Evolutionary conservation across 1,284 basidiomycete genomes (phyloP), one percentile per base, ranked within the genome.

Genomic region (Tremellales sp.): DNA sequence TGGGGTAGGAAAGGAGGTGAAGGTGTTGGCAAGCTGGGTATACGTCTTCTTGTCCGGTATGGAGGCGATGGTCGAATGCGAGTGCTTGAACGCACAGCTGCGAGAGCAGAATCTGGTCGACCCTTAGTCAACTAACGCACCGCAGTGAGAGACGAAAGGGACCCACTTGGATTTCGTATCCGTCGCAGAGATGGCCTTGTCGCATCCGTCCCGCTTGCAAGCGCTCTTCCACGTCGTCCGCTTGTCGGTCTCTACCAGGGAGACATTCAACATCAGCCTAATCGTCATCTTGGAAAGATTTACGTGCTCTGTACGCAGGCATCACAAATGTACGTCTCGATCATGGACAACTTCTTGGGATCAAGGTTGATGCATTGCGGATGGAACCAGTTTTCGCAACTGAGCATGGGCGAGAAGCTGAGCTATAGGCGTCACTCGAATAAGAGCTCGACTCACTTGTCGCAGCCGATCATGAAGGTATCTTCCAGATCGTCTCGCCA

Each of bases 371-470:
- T 54, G 44, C 71, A 73, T 22, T 24, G 31, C 1, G 69, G 59
- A 46, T 71, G 69, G 36, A 61, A 73, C 71, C 71, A 73, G 40
- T 65, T 58, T 34, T 70, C 64, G 47, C 71, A 72, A 25, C 66
- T 68, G 37, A 25, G 1, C 13, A 43, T 43, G 31, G 44, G 33
- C 31, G n/a, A n/a, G n/a, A 41, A 9, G 36, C 36, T 13, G 6
- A 25, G 27, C 18, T 34, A 14, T 33, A 22, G 32, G 32, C 34
- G 3, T 14, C 22, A 7, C 29, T 21, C 31, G 9, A 21, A 16
- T 26, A 31, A 22, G 14, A 38, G 16, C 5, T 45, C 28, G 45
- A 55, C 60, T 43, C 42, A 68, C 60, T 45, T 48, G 33, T 72
- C 70, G 43, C 70, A 72, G 5, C 62, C 69, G 1, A 72, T 50